Conservation (phyloP, 202 grass and related monocot genomes). For the Bolboschoenoplectus hybrid region DNA sequence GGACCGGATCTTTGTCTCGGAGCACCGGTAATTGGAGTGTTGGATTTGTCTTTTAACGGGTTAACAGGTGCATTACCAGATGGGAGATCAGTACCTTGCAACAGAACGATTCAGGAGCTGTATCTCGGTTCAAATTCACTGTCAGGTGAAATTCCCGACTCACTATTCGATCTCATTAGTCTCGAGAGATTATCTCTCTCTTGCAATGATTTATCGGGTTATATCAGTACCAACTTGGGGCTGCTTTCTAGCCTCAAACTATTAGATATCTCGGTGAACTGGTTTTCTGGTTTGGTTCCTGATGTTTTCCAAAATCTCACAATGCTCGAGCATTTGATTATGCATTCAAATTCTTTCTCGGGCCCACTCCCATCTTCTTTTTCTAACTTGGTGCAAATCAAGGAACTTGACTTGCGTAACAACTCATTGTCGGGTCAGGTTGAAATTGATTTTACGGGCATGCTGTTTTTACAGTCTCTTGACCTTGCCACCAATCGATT, state of each 20-base stretch:
- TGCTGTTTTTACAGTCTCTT: conserved; percentile 57
- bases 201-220: conserved; percentile 61
- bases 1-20: conserved; percentile 64
- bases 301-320: conserved; percentile 67
- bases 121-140: conserved; percentile 60
- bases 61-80: conserved; percentile 58
- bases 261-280: conserved; percentile 66
- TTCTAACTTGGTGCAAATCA: conserved; percentile 51
- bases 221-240: conserved; percentile 48
- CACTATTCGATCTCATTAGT: conserved; percentile 57
- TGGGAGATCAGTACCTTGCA: conserved; percentile 41
- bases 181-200: conserved; percentile 62
- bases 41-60: conserved; percentile 74
- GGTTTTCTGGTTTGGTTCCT: conserved; percentile 68
- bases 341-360: conserved; percentile 67
- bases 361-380: conserved; percentile 61
- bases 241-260: conserved; percentile 51
- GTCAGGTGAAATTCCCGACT: conserved; percentile 56
- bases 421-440: conserved; percentile 73
- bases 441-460: conserved; percentile 67
- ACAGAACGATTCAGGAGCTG: conserved; percentile 53
- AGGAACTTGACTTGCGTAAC: conserved; percentile 75
- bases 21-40: conserved; percentile 38
- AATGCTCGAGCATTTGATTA: conserved; percentile 50
- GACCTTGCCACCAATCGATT: conserved; percentile 88